Percentiles rank a stretch among this genome's conserved stretches.
Evolutionary conservation across 306 rosid genomes (phyloP).

Genomic region (Cicer pinnatifidum): DNA sequence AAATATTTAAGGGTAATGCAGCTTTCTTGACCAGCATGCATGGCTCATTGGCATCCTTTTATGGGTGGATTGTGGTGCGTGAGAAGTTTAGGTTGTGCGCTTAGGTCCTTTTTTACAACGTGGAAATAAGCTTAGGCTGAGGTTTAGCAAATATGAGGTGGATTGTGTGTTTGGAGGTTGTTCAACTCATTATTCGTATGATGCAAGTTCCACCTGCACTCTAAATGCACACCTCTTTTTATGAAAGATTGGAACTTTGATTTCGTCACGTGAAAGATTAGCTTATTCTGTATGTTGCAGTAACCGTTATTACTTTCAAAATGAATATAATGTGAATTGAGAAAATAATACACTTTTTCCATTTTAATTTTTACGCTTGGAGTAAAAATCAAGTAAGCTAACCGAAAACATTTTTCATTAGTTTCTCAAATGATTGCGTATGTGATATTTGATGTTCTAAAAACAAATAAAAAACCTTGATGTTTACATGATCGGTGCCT

Average conservation of each 20-base stretch:
- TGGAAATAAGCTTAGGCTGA: too few species aligned
- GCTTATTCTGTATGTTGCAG: neutral
- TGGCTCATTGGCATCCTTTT: neutral
- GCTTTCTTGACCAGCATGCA: neutral
- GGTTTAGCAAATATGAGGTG: too few species aligned
- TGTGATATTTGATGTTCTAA: slow-evolving; percentile 1
- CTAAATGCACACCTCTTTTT: too few species aligned
- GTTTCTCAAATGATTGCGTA: neutral
- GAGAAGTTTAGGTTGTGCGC: too few species aligned
- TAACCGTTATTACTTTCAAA: neutral
- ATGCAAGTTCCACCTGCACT: too few species aligned
- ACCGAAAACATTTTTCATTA: neutral
- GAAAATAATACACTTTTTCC: neutral
- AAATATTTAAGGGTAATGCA: neutral
- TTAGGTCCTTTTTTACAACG: too few species aligned
- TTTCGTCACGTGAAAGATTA: too few species aligned
- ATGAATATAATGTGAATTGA: neutral
- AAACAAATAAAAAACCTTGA: neutral
- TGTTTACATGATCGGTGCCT: slow-evolving; percentile 33
- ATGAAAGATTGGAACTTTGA: neutral
- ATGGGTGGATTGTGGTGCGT: too few species aligned
- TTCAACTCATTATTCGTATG: too few species aligned
- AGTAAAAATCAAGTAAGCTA: neutral
- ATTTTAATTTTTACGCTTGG: neutral
- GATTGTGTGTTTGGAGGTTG: too few species aligned